phyloP scores from a whole-genome alignment of 208 protist genomes.

The Naegleria lovaniensis region DNA sequence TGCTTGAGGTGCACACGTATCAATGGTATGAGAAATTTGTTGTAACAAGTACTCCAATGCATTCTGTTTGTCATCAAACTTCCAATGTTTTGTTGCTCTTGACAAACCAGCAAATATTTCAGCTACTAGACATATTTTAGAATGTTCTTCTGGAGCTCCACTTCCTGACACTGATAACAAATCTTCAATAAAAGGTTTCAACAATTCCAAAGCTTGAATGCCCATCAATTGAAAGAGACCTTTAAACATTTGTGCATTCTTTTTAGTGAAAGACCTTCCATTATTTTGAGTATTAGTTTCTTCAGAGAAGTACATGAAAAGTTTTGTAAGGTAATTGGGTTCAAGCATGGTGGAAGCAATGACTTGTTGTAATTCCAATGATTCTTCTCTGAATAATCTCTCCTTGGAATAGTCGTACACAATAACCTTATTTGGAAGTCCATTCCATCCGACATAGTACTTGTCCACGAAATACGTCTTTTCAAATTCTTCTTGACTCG shows the following conservation, averaged over 20 bases:
- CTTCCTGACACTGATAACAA: not conserved
- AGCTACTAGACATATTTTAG: not conserved
- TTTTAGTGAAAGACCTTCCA: not conserved
- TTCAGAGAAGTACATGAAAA: not conserved
- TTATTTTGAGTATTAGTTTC: not conserved
- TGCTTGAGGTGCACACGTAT: not conserved
- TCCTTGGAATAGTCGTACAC: conserved; percentile 22
- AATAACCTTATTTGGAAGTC: not conserved
- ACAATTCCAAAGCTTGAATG: not conserved
- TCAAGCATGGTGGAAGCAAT: not conserved
- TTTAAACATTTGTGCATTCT: conserved; percentile 11
- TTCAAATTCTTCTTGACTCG: not conserved
- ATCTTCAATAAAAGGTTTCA: not conserved
- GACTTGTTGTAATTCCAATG: not conserved
- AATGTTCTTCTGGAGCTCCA: not conserved
- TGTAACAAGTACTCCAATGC: not conserved
- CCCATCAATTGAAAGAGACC: conserved; percentile 27
- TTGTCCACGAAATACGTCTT: not conserved
- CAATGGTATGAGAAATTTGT: not conserved
- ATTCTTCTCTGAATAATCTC: not conserved
- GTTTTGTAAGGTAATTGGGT: not conserved
- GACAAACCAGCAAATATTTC: not conserved
- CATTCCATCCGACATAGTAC: conserved; percentile 22
- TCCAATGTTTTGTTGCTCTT: conserved; percentile 16
- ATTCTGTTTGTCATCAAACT: not conserved